Conservation (phyloP, 1,139 yeast genomes). For the Hanseniaspora uvarum region DNA sequence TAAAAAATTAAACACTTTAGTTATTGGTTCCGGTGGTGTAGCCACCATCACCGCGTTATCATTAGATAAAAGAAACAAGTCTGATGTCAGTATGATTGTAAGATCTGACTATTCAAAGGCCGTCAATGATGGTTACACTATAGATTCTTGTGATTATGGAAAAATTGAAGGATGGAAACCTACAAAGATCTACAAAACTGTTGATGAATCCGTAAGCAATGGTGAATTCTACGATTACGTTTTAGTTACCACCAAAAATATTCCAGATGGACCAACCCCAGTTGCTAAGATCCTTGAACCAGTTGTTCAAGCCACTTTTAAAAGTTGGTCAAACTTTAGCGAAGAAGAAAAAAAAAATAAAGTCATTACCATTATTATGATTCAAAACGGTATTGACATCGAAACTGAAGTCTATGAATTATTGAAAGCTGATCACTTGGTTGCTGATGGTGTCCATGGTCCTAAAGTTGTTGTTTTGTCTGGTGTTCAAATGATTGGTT, state of each 20-base stretch:
- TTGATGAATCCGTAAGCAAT: slow-evolving; percentile 35
- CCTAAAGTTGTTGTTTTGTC: slow-evolving; percentile 39
- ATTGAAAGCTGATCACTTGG: slow-evolving; percentile 31
- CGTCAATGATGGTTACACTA: slow-evolving; percentile 37
- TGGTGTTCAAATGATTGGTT: slow-evolving; percentile 42
- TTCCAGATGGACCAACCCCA: slow-evolving; percentile 39
- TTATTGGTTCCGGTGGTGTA: slow-evolving; percentile 51
- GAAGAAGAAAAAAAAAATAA: slow-evolving; percentile 21
- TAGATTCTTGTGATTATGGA: slow-evolving; percentile 47
- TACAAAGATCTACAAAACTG: slow-evolving; percentile 35
- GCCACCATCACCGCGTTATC: slow-evolving; percentile 50
- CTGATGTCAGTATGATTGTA: slow-evolving; percentile 41
- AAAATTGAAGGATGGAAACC: slow-evolving; percentile 43
- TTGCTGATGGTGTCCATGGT: slow-evolving; percentile 17
- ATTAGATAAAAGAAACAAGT: slow-evolving; percentile 31
- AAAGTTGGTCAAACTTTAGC: slow-evolving; percentile 26
- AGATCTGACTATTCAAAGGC: slow-evolving; percentile 42
- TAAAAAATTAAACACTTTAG: slow-evolving; percentile 25
- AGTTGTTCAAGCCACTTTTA: slow-evolving; percentile 34
- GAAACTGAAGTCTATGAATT: slow-evolving; percentile 38
- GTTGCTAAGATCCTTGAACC: slow-evolving; percentile 43
- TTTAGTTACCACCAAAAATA: slow-evolving; percentile 43
- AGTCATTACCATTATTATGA: slow-evolving; percentile 33
- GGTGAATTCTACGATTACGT: slow-evolving; percentile 41
- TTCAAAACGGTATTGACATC: slow-evolving; percentile 50